These are phyloP conservation scores for Yarrowia sp. DNA, from an alignment of 805 yeast species.

Conservation along the genomic window DNA sequence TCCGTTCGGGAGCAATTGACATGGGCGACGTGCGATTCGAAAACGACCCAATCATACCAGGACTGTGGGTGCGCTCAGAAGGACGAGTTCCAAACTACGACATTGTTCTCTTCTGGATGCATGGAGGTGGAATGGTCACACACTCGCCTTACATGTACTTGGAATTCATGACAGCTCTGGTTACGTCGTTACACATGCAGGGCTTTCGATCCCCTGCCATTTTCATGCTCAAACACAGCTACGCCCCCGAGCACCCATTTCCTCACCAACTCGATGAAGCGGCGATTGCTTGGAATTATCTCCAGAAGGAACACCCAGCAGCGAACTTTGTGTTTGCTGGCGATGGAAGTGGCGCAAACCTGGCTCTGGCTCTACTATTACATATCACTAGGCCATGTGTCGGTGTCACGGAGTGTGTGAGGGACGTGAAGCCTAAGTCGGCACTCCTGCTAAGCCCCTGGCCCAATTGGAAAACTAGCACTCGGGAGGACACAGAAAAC, in stretches of 20 bases:
- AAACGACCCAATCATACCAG: constrained; percentile 36
- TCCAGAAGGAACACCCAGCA: constrained; percentile 31
- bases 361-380: constrained; percentile 41
- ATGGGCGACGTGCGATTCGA: constrained; percentile 34
- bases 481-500: neutral
- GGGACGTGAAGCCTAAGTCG: constrained; percentile 35
- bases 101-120: constrained; percentile 45
- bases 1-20: constrained; percentile 36
- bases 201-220: constrained; percentile 51
- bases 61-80: constrained; percentile 39
- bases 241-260: constrained; percentile 29
- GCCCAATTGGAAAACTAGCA: constrained; percentile 27
- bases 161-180: constrained; percentile 45
- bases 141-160: constrained; percentile 43
- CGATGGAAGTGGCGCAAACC: constrained; percentile 50
- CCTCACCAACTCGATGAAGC: constrained; percentile 36
- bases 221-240: constrained; percentile 40
- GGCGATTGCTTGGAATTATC: constrained; percentile 38
- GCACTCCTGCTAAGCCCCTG: constrained; percentile 40
- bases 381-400: constrained; percentile 40
- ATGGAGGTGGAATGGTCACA: constrained; percentile 43
- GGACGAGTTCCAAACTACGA: constrained; percentile 38
- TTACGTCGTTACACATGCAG: constrained; percentile 44
- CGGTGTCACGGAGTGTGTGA: constrained; percentile 19
- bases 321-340: constrained; percentile 43